Evolutionary conservation across 2,329 filamentous ascomycete species (phyloP), one percentile per base, ranked within the genome.

Genomic region (Colletotrichum tofieldiae): DNA sequence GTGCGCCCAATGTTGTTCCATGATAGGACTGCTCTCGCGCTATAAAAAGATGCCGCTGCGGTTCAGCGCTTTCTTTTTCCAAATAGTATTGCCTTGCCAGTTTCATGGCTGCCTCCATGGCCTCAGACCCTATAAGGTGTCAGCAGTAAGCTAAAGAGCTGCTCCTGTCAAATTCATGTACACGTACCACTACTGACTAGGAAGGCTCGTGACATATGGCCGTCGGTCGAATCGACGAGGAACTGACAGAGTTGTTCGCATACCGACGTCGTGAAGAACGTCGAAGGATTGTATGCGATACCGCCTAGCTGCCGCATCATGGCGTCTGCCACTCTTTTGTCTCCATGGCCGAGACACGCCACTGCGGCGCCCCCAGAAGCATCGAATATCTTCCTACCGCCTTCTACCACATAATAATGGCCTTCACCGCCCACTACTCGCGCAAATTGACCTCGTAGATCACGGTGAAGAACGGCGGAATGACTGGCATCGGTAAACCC

Each of bases 1-100:
- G 84, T 1, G 92, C 86, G 0, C 92, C 93, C 0, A 95, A 81
- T 0, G 93, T 95, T 5, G 86, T 91, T 11, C 93, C 93, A 74
- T 95, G 93, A 76, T 93, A 95, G 5, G 91, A 93, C 52, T 90
- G 86, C 45, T 87, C 81, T 18, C 93, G 87, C 5, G 91, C 87
- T 76, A 95, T 93, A 79, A 94, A 94, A 14, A 86, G 84, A 0
- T 81, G 85, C n/a, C 93, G 86, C 49, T 85, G 79, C 1, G 86
- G 84, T 75, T 93, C 86, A 0, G 88, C 82, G 0, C 82, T 80
- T 2, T 78, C 73, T 2, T 77, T 70, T 67, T 87, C 86, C 7
- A 84, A 76, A 62, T 82, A 85, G 66, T 85, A 89, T 76, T 89
- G 86, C 7, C 84, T 75, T 0, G 85, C 85, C 12, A 87, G 77